Evolutionary conservation across 352 stramenopile species (phyloP).

Genomic region (Phytopythium delawarense): DNA sequence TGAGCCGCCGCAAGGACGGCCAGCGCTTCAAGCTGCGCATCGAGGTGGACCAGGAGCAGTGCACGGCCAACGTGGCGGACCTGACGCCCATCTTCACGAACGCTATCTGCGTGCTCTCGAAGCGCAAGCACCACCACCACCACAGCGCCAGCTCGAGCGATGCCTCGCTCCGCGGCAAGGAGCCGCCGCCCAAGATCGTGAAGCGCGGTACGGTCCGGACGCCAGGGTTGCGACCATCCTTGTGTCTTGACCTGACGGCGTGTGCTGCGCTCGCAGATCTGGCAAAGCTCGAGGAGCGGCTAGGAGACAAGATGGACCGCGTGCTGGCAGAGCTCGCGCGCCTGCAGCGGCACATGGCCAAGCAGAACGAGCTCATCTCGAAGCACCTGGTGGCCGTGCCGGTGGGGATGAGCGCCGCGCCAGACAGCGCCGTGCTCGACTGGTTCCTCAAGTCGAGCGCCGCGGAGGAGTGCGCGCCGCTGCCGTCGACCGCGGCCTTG

Average conservation of each 20-base stretch:
- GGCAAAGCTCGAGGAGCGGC: conserved; percentile 48
- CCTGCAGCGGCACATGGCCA: conserved; percentile 56
- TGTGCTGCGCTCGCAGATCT: conserved; percentile 32
- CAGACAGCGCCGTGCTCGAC: conserved; percentile 44
- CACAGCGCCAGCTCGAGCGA: conserved; percentile 33
- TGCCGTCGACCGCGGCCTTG: conserved; percentile 12
- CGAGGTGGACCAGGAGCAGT: conserved; percentile 82
- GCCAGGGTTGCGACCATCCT: background rate
- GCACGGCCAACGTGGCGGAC: conserved; percentile 72
- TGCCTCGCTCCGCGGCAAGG: conserved; percentile 34
- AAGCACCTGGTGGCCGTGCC: conserved; percentile 32
- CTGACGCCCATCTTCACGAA: conserved; percentile 81
- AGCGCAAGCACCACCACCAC: conserved; percentile 71
- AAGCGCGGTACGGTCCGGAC: conserved; percentile 40
- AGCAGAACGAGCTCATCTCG: conserved; percentile 55
- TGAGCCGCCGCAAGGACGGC: conserved; percentile 76
- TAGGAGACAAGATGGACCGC: conserved; percentile 47
- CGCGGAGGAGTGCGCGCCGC: conserved; percentile 33
- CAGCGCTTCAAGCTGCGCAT: conserved; percentile 84
- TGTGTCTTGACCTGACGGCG: background rate
- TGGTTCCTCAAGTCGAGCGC: conserved; percentile 56
- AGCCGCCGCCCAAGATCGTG: conserved; percentile 52
- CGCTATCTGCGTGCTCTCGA: conserved; percentile 83
- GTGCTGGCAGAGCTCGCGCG: conserved; percentile 48
- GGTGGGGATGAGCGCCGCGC: conserved; percentile 14